These are phyloP conservation scores for Tuber magnatum DNA, from an alignment of 495 filamentous ascomycete species.

Conservation along the genomic window DNA sequence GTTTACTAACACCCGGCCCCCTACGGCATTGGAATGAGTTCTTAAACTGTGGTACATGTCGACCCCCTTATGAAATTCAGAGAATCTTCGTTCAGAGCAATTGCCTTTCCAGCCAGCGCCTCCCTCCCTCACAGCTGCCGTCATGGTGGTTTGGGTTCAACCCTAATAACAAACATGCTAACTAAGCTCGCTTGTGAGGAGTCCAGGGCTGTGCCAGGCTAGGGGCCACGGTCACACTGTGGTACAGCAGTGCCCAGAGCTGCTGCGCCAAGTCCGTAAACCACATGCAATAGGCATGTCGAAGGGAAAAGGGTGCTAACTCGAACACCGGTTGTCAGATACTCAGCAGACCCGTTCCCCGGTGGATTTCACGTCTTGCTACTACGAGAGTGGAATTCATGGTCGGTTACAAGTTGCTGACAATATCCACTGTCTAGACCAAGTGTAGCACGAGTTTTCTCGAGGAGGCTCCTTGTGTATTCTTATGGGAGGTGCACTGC, in stretches of 20 bases:
- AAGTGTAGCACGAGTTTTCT: not conserved
- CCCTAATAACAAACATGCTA: not conserved
- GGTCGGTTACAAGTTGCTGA: constrained; percentile 1
- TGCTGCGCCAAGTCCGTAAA: not conserved
- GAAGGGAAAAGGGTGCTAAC: constrained; percentile 1
- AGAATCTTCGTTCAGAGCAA: not conserved
- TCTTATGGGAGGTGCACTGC: not conserved
- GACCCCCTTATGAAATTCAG: not conserved
- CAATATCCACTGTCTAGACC: not conserved
- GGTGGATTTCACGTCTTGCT: not conserved
- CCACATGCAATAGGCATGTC: not conserved
- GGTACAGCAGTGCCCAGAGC: not conserved
- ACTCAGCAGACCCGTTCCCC: not conserved
- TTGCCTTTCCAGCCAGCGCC: not conserved
- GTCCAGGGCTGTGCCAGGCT: not conserved
- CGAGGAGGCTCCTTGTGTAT: not conserved
- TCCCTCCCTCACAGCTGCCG: not conserved
- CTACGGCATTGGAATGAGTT: not conserved
- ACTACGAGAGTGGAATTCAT: not conserved
- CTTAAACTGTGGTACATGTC: not conserved
- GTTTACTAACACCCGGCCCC: not conserved
- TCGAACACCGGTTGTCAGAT: not conserved
- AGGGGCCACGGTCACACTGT: not conserved
- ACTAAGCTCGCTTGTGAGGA: not conserved
- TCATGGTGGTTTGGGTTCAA: not conserved